Percentiles rank a stretch among this genome's conserved stretches.
Evolutionary conservation across 2,329 filamentous ascomycete genomes (phyloP).

Genomic region (Trichoderma guizhouense): DNA sequence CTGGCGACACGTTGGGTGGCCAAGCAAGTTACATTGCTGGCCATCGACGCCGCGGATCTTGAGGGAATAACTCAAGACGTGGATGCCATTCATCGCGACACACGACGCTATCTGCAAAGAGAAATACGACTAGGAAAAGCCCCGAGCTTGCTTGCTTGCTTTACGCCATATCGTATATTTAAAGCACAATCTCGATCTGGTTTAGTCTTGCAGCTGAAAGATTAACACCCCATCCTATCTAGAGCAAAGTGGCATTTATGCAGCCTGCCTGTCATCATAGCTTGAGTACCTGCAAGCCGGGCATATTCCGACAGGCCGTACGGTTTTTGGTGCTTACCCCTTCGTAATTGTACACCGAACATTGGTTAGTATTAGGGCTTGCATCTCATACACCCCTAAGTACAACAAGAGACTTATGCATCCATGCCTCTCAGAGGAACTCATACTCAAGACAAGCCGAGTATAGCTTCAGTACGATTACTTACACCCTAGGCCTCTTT

Average conservation of each 20-base stretch:
- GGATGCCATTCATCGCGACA: not conserved
- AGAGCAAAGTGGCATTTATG: not conserved
- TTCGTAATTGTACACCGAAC: not conserved
- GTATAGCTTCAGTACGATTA: not conserved
- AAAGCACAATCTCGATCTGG: conserved; percentile 1
- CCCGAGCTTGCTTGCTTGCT: not conserved
- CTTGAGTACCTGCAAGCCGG: not conserved
- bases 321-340: not conserved
- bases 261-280: conserved; percentile 1
- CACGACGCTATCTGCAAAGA: not conserved
- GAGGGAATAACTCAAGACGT: not conserved
- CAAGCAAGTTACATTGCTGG: not conserved
- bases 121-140: not conserved
- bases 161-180: not conserved
- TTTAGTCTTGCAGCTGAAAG: not conserved
- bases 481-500: not conserved
- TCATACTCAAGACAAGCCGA: not conserved
- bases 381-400: not conserved
- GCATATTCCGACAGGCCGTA: conserved; percentile 4
- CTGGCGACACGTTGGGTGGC: not conserved
- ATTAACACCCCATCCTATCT: not conserved
- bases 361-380: not conserved
- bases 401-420: not conserved
- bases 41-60: not conserved
- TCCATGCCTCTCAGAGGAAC: not conserved